Evolutionary conservation across 2,329 filamentous ascomycete genomes (phyloP).

Genomic region (Ophiobolus disseminans): DNA sequence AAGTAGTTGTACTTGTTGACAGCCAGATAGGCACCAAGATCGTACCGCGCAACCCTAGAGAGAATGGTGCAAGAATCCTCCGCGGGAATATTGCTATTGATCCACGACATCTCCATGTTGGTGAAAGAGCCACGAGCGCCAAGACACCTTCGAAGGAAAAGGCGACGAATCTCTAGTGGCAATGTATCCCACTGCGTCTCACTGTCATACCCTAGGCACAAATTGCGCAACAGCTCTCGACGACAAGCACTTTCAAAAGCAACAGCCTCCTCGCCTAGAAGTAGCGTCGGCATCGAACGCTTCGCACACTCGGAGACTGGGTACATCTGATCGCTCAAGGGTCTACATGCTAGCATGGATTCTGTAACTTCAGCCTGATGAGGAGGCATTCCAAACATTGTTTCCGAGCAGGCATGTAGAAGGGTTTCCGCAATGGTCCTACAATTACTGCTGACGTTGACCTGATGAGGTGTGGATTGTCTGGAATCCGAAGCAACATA

Average conservation of each 20-base stretch:
- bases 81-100: slow-evolving; percentile 52
- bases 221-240: slow-evolving; percentile 55
- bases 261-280: slow-evolving; percentile 19
- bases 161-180: slow-evolving; percentile 54
- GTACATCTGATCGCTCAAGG: slow-evolving; percentile 24
- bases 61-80: slow-evolving; percentile 48
- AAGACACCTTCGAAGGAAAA: slow-evolving; percentile 56
- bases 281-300: slow-evolving; percentile 40
- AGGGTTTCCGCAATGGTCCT: slow-evolving; percentile 44
- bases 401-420: slow-evolving; percentile 42
- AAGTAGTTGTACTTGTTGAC: slow-evolving; percentile 45
- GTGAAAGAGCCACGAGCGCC: slow-evolving; percentile 53
- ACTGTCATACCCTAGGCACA: slow-evolving; percentile 58
- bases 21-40: slow-evolving; percentile 54
- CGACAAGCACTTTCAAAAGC: slow-evolving; percentile 41
- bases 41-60: slow-evolving; percentile 56
- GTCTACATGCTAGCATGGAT: slow-evolving; percentile 39
- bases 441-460: slow-evolving; percentile 46
- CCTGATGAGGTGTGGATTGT: slow-evolving; percentile 23
- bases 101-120: slow-evolving; percentile 53
- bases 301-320: slow-evolving; percentile 43
- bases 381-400: slow-evolving; percentile 43
- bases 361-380: slow-evolving; percentile 43
- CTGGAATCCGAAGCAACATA: slow-evolving; percentile 43
- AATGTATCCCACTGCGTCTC: slow-evolving; percentile 61